Evolutionary conservation across 2,329 filamentous ascomycete species (phyloP), one percentile per base, ranked within the genome.

Genomic region (Aureobasidium sp.): DNA sequence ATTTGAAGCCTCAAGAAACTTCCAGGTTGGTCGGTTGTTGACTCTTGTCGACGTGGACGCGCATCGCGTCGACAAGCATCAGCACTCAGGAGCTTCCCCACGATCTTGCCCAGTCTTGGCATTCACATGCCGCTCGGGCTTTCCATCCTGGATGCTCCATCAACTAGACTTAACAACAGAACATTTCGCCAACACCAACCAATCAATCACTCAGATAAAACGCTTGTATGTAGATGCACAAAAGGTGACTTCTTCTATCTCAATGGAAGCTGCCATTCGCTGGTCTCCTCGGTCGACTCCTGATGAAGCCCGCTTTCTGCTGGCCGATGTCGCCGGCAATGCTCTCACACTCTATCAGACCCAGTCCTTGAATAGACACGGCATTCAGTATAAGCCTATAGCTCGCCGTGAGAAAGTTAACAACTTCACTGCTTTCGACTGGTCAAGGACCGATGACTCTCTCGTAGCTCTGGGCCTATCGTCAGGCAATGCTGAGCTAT

Each of bases 381-480:
- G 71, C 21, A 67, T 86, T 59, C 73, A 76, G 25, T 83, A 85
- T 73, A 78, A 81, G 59, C 75, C 81, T 25, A 68, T 85, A 7
- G 78, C 79, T 21, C 77, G 78, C 2, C 78, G 81, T 61, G 78
- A 79, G 66, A 67, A 67, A 45, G 61, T 86, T 1, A 83, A 83
- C 32, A 78, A 81, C 32, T 86, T 86, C 68, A 83, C 82, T 42
- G 84, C 85, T 15, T 87, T 87, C 71, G 84, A 86, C 70, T 87
- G 84, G 84, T 86, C 83, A 7, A 81, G 81, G 59, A 77, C 76
- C 39, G 78, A 86, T 66, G 80, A 84, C 62, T 84, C 86, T 57
- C 78, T 92, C 9, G 82, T 94, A 44, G 89, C 88, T 27, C 83
- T 94, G 32, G 90, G 90, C 44, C 89, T 88, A 11, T 82, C 85